These are phyloP conservation scores for Breviolum minutum DNA, from an alignment of 73 alveolate genomes.

Conservation along the genomic window DNA sequence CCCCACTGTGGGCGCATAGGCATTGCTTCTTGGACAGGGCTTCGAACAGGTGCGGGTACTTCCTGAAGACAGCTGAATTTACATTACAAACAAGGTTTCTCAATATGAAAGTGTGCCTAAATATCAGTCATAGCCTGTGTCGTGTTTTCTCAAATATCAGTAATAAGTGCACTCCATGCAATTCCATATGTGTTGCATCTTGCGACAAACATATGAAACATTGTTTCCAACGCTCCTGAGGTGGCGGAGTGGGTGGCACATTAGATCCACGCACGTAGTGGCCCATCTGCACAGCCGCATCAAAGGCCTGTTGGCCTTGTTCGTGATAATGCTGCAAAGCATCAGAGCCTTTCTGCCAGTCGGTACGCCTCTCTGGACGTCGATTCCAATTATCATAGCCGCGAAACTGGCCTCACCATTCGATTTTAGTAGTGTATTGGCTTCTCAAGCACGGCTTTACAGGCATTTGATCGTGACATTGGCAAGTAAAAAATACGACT, in stretches of 20 bases:
- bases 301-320: conserved; percentile 41
- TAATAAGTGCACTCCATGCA: too few relatives aligned
- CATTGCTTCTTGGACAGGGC: background rate
- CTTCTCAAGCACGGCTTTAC: too few relatives aligned
- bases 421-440: too few relatives aligned
- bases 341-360: conserved; percentile 48
- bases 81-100: background rate
- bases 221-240: background rate
- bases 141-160: too few relatives aligned
- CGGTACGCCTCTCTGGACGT: conserved; percentile 44
- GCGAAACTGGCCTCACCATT: background rate
- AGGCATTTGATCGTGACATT: background rate
- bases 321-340: conserved; percentile 45
- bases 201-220: too few relatives aligned
- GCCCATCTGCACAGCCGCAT: conserved; percentile 36
- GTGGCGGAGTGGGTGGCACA: background rate
- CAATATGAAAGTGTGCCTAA: too few relatives aligned
- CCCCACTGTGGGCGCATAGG: conserved; percentile 17
- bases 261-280: conserved; percentile 17
- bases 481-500: background rate
- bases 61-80: background rate
- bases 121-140: too few relatives aligned
- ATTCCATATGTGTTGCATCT: too few relatives aligned
- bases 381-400: conserved; percentile 12
- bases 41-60: conserved; percentile 11